Base-by-base conservation (phyloP, 805 yeast species). In the Lipomyces yamadae region DNA sequence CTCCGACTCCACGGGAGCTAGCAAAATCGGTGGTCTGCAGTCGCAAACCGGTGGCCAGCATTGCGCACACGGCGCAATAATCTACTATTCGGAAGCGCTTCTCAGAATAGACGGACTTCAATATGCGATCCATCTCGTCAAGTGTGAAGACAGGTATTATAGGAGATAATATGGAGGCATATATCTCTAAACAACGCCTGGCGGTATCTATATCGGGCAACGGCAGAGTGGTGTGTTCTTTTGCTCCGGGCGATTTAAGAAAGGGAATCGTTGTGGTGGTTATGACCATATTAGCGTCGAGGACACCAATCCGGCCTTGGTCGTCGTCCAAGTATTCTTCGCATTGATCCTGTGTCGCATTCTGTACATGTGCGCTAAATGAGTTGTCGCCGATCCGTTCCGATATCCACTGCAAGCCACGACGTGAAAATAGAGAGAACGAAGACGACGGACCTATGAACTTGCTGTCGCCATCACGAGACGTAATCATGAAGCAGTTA, bases 331-430 rank as follows among this genome's bases (percentile, higher is more conserved):
- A 7, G 5, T 34, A 24, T 24, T 1, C 24, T 24, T 24, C 24
- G 24, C 58, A 18, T 18, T 15, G 33, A 60, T 24, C 24, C 24
- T 24, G 24, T 24, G 24, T 24, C 24, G 24, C n/a, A n/a, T 24
- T n/a, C 34, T 48, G 42, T 13, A 65, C 34, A 24, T 54, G 56
- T 10, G 60, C 42, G 50, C 54, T 62, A 32, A 65, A 58, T 30
- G 39, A 42, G n/a, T 35, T 48, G 57, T 39, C 61, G 39, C 72
- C 73, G 30, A 63, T 64, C 50, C 68, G 63, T 42, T 61, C 65
- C 42, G 56, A 56, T n/a, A 72, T 72, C 74, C 74, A 72, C 33
- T 61, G 33, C 33, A 72, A 37, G 2, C 74, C 74, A 32, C 60
- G 63, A 4, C 69, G 65, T 4, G 74, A 72, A 29, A 72, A 63